Conservation (phyloP, 352 stramenopile species). For the Phytopythium delawarense region DNA sequence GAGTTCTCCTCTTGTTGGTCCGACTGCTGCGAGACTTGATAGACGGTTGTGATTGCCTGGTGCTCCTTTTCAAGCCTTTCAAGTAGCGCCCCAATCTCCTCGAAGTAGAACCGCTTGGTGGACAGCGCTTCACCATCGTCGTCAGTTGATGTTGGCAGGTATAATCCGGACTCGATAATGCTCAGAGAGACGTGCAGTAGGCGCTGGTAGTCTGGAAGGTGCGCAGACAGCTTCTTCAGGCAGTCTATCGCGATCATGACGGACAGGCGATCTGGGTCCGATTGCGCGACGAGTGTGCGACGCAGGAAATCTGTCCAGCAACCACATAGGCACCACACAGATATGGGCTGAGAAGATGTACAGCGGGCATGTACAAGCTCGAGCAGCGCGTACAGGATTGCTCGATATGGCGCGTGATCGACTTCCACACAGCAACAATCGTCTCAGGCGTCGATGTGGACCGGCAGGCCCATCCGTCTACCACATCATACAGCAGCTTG, state of each 20-base stretch:
- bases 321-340: background rate
- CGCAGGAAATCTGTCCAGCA: slow-evolving; percentile 50
- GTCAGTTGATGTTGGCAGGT: slow-evolving; percentile 7
- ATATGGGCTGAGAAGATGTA: background rate
- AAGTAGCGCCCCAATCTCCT: slow-evolving; percentile 28
- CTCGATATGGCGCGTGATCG: slow-evolving; percentile 60
- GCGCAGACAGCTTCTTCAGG: slow-evolving; percentile 46
- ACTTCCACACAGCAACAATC: slow-evolving; percentile 56
- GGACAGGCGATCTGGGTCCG: slow-evolving; percentile 44
- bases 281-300: slow-evolving; percentile 34
- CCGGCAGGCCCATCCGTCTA: slow-evolving; percentile 57
- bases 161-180: slow-evolving; percentile 52
- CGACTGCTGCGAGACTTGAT: background rate
- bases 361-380: no score
- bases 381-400: slow-evolving; percentile 36
- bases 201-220: slow-evolving; percentile 55
- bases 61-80: slow-evolving; percentile 4
- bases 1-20: slow-evolving; percentile 8
- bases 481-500: slow-evolving; percentile 49
- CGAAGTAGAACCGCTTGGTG: slow-evolving; percentile 39
- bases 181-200: slow-evolving; percentile 49
- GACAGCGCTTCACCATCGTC: background rate
- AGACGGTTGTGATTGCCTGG: background rate
- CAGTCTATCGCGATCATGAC: slow-evolving; percentile 72
- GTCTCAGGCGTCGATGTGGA: slow-evolving; percentile 35